Percentiles rank a stretch among this genome's conserved stretches.
Conservation (phyloP, 2,329 filamentous ascomycete species). For the Exophiala phaeomuriformis region DNA sequence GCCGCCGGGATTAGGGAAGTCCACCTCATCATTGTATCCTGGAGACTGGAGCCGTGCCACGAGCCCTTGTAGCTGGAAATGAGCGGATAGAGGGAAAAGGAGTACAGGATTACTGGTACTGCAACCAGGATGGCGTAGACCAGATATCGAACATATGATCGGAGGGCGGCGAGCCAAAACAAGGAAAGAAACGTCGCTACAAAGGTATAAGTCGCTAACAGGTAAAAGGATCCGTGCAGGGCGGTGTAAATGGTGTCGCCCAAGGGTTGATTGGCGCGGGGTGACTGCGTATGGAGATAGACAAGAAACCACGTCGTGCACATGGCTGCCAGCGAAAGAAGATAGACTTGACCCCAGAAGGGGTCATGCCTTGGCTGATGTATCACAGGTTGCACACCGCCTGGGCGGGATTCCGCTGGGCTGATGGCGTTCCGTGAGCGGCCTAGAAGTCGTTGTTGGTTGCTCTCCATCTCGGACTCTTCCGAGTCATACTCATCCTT, state of each 20-base stretch:
- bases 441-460: slow-evolving; percentile 29
- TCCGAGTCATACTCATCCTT: slow-evolving; percentile 35
- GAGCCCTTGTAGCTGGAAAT: slow-evolving; percentile 78
- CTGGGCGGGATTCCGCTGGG: slow-evolving; percentile 47
- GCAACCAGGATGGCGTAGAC: slow-evolving; percentile 73
- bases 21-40: slow-evolving; percentile 86
- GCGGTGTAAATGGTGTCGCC: slow-evolving; percentile 94
- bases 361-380: slow-evolving; percentile 76
- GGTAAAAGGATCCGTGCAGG: slow-evolving; percentile 75
- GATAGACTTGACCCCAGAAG: slow-evolving; percentile 85
- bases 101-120: slow-evolving; percentile 77
- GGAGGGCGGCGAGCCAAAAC: slow-evolving; percentile 79
- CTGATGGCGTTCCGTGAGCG: slow-evolving; percentile 44
- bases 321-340: slow-evolving; percentile 75
- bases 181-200: slow-evolving; percentile 83
- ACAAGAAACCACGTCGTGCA: slow-evolving; percentile 84
- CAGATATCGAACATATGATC: slow-evolving; percentile 79
- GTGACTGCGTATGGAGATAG: slow-evolving; percentile 76
- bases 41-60: slow-evolving; percentile 67
- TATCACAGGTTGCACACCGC: slow-evolving; percentile 48
- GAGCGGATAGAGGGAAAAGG: slow-evolving; percentile 86
- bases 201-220: slow-evolving; percentile 83
- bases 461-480: slow-evolving; percentile 46
- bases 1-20: slow-evolving; percentile 68
- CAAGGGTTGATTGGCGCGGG: slow-evolving; percentile 60